Base-by-base conservation (phyloP, 2,329 filamentous ascomycete genomes). In the Cercospora sp. region DNA sequence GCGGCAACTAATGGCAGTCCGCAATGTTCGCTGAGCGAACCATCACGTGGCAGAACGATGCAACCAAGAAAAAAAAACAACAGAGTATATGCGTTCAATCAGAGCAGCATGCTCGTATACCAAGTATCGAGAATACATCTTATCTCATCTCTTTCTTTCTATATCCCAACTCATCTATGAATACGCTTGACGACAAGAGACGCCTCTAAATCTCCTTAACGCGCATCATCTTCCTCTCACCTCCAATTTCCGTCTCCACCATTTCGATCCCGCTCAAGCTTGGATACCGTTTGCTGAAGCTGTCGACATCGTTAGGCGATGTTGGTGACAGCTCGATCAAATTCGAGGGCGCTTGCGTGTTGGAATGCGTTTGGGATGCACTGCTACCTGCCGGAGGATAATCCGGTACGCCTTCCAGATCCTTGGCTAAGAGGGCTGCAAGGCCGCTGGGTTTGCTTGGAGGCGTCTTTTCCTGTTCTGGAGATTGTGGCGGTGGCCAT, bases 181-280 rank as follows among this genome's bases (percentile, higher is more conserved):
- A 36, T 55, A 23, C 16, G 60, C 13, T 16, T 6, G 1, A 23
- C 18, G 1, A 23, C 18, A 63, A 12, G 33, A 31, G 13, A n/a
- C 20, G 8, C 33, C 31, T 42, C 51, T 65, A 69, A 31, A 69
- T 64, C 42, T 70, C 64, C 26, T 68, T 67, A 8, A 68, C 64
- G 13, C 66, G 69, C 63, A 66, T 65, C 66, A 63, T 60, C 31
- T 63, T 67, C 33, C 60, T 64, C 66, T 66, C 45, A 20, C 67
- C 61, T 28, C 69, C 66, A 65, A 77, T 73, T 53, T 77, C 75
- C 31, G 71, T 76, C 81, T 95, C 91, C 13, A 93, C 90, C 89
- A 94, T 91, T 82, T 97, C 94, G 73, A 98, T 87, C 9, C 92
- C 87, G 64, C 89, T 90, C 67, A 98, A 82, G 77, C 91, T 96